phyloP scores from a whole-genome alignment of 495 filamentous ascomycete species.

The Corynascus novoguineensis region DNA sequence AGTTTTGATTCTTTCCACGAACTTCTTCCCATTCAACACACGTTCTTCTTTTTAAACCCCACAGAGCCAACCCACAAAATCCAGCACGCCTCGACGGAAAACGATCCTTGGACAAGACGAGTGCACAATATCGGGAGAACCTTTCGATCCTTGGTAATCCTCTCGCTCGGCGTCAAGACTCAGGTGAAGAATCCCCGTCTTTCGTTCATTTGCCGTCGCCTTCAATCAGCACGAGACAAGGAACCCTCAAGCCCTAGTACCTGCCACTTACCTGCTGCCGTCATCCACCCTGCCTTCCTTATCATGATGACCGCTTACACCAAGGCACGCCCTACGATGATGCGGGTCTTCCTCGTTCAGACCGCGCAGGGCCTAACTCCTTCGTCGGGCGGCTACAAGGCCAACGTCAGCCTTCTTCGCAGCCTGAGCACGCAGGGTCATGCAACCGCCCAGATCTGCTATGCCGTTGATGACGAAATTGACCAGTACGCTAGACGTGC shows the following conservation, averaged over 20 bases:
- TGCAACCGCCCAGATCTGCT: conserved; percentile 26
- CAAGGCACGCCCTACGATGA: not conserved
- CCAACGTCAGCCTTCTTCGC: conserved; percentile 27
- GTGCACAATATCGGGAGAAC: not conserved
- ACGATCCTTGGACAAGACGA: conserved; percentile 5
- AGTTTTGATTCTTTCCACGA: not conserved
- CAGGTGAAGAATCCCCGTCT: conserved; percentile 14
- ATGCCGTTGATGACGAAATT: conserved; percentile 22
- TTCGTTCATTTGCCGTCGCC: conserved; percentile 3
- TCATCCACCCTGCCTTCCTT: not conserved
- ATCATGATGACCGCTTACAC: not conserved
- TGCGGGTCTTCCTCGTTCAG: conserved; percentile 31
- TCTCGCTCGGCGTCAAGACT: not conserved
- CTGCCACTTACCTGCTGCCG: not conserved
- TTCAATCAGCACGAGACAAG: not conserved
- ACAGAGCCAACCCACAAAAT: not conserved
- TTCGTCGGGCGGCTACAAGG: conserved; percentile 32
- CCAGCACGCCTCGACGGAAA: not conserved
- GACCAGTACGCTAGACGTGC: conserved; percentile 13
- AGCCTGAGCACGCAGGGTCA: conserved; percentile 19
- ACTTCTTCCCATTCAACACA: not conserved
- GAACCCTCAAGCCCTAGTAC: not conserved
- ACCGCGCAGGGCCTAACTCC: conserved; percentile 30
- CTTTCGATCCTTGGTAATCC: not conserved
- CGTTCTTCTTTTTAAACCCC: not conserved